These are phyloP conservation scores for Fraxinus dipetala DNA, from an alignment of 305 asterid genomes.

Conservation along the genomic window DNA sequence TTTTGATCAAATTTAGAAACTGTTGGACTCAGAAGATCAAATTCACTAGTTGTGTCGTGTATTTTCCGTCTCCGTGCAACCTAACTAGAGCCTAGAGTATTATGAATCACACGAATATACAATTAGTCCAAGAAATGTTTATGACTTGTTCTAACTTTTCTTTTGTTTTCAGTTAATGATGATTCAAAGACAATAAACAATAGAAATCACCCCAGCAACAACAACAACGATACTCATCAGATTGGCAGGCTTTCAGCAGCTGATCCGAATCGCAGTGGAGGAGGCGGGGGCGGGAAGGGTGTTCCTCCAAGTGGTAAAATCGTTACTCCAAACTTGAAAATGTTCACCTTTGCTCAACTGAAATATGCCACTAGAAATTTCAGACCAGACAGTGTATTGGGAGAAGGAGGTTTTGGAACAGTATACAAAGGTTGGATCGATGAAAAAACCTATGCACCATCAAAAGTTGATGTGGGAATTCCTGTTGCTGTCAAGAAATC, in stretches of 20 bases:
- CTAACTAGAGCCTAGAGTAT: no score
- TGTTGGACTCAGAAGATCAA: not conserved
- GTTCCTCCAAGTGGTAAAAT: not conserved
- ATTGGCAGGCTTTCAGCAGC: not conserved
- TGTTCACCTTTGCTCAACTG: not conserved
- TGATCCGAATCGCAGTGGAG: not conserved
- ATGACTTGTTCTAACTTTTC: not conserved
- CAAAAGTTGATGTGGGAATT: slow-evolving; percentile 24
- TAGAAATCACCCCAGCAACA: not conserved
- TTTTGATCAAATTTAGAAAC: not conserved
- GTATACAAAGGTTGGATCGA: not conserved
- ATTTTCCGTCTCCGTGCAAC: no score
- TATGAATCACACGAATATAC: no score
- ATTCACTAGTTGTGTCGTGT: no score
- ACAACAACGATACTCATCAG: not conserved
- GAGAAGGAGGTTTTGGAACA: not conserved
- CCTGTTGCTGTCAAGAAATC: slow-evolving; percentile 37
- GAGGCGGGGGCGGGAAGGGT: not conserved
- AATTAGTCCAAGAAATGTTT: not conserved
- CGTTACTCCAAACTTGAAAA: not conserved
- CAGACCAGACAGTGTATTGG: not conserved
- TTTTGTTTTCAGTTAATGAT: not conserved
- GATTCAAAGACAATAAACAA: not conserved
- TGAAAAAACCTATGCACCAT: not conserved
- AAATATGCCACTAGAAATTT: not conserved